These are phyloP conservation scores for Phytophthora vignae DNA, from an alignment of 352 stramenopile species.

Conservation along the genomic window DNA sequence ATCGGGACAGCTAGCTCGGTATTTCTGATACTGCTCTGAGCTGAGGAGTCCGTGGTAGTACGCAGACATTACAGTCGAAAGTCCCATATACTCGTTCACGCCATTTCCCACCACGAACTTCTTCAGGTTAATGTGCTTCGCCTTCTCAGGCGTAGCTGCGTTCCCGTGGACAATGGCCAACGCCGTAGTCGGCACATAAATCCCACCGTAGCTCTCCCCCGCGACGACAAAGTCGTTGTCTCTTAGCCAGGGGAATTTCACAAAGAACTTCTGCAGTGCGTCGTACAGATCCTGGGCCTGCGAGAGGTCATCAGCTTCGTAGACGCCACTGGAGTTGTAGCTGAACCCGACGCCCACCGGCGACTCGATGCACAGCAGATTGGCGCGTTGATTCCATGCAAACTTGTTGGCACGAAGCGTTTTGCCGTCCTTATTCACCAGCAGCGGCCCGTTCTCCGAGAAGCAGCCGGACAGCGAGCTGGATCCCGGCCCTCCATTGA, in stretches of 20 bases:
- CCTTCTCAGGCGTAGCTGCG: constrained; percentile 13
- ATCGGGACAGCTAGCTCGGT: constrained; percentile 57
- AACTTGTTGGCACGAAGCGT: constrained; percentile 56
- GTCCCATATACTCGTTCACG: constrained; percentile 66
- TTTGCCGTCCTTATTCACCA: constrained; percentile 63
- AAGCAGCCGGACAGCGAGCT: constrained; percentile 72
- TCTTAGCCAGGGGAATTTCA: constrained; percentile 84
- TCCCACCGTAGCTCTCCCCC: constrained; percentile 81
- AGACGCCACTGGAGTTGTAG: constrained; percentile 70
- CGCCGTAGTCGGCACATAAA: constrained; percentile 80
- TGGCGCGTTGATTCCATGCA: constrained; percentile 66
- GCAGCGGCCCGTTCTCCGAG: constrained; percentile 73
- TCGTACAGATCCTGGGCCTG: constrained; percentile 82
- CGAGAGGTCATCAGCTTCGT: constrained; percentile 75
- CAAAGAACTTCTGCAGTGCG: constrained; percentile 86
- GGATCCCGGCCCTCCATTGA: constrained; percentile 70
- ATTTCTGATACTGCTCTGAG: constrained; percentile 66
- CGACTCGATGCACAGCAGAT: constrained; percentile 73
- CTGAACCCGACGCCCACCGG: constrained; percentile 72
- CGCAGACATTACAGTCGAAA: constrained; percentile 75
- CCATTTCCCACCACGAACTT: constrained; percentile 90
- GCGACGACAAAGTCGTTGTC: constrained; percentile 84
- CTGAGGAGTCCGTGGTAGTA: constrained; percentile 86
- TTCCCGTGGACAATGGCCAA: constrained; percentile 68
- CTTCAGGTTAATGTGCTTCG: constrained; percentile 71